phyloP scores from a whole-genome alignment of 2,329 filamentous ascomycete species.

The Pezicula rhizophila region DNA sequence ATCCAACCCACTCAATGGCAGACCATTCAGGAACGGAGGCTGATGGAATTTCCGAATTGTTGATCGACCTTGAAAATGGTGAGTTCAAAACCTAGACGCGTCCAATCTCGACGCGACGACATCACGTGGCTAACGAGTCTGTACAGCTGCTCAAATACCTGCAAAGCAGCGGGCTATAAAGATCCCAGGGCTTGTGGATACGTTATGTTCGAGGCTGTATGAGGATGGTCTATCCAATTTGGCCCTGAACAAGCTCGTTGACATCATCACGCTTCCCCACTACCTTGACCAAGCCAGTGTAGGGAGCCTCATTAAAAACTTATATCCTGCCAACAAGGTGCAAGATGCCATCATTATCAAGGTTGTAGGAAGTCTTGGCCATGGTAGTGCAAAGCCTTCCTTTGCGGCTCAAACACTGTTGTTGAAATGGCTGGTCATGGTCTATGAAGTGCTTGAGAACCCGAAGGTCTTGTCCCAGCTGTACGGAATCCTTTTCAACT shows the following conservation, averaged over 20 bases:
- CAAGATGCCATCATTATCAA: slow-evolving; percentile 54
- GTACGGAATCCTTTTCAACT: slow-evolving; percentile 73
- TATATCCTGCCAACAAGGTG: slow-evolving; percentile 69
- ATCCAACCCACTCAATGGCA: too few species aligned
- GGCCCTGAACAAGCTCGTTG: slow-evolving; percentile 56
- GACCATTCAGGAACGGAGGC: too few species aligned
- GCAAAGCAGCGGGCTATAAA: slow-evolving; percentile 59
- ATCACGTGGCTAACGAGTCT: background rate
- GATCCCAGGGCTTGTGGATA: slow-evolving; percentile 59
- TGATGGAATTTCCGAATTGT: slow-evolving; percentile 4
- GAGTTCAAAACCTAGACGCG: slow-evolving; percentile 13
- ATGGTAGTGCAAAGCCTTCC: slow-evolving; percentile 69
- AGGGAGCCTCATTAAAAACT: slow-evolving; percentile 61
- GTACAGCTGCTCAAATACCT: slow-evolving; percentile 50
- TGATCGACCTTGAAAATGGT: slow-evolving; percentile 20
- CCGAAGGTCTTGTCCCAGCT: slow-evolving; percentile 57
- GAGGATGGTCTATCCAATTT: slow-evolving; percentile 59
- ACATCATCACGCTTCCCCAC: slow-evolving; percentile 59
- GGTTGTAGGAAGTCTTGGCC: slow-evolving; percentile 68
- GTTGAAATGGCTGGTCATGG: slow-evolving; percentile 72
- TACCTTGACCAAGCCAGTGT: slow-evolving; percentile 72
- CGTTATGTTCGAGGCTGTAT: slow-evolving; percentile 56
- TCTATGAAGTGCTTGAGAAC: slow-evolving; percentile 65
- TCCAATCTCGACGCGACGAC: background rate
- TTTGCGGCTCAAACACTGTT: slow-evolving; percentile 64